These are phyloP conservation scores for Ceratocystis destructans DNA, from an alignment of 2,329 filamentous ascomycete species.

Conservation along the genomic window DNA sequence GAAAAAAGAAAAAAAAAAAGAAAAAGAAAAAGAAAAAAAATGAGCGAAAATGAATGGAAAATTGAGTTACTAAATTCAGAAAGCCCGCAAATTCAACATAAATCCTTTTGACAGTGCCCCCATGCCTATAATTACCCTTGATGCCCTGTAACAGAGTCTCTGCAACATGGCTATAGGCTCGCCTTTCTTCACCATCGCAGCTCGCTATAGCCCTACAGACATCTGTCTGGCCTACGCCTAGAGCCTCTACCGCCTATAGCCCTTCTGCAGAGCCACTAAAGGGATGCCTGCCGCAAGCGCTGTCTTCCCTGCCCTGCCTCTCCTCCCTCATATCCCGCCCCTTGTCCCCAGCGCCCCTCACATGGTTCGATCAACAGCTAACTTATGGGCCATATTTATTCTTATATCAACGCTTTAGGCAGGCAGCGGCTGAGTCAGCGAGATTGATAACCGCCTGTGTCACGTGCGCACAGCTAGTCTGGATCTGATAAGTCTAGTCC, in stretches of 20 bases:
- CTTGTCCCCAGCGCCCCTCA: background rate
- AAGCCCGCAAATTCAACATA: background rate
- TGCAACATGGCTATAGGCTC: no score
- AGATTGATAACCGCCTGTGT: background rate
- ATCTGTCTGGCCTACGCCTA: background rate
- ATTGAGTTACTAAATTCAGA: background rate
- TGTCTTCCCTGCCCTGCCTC: background rate
- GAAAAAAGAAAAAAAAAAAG: background rate
- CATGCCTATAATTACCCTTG: no score
- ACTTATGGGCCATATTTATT: slow-evolving; percentile 14
- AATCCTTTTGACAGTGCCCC: no score
- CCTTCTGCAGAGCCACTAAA: background rate
- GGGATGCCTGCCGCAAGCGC: background rate
- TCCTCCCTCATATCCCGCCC: background rate
- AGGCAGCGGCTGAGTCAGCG: background rate
- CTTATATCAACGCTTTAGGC: background rate
- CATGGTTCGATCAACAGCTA: slow-evolving; percentile 2
- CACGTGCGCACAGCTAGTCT: background rate
- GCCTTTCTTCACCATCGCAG: no score
- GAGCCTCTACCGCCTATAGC: background rate
- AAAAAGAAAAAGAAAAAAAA: background rate
- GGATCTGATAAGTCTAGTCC: background rate
- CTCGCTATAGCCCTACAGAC: background rate
- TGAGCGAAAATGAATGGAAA: background rate
- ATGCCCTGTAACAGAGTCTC: no score